These are phyloP conservation scores for Phellinidium pouzarii DNA, from an alignment of 1,284 basidiomycete species.

Conservation along the genomic window DNA sequence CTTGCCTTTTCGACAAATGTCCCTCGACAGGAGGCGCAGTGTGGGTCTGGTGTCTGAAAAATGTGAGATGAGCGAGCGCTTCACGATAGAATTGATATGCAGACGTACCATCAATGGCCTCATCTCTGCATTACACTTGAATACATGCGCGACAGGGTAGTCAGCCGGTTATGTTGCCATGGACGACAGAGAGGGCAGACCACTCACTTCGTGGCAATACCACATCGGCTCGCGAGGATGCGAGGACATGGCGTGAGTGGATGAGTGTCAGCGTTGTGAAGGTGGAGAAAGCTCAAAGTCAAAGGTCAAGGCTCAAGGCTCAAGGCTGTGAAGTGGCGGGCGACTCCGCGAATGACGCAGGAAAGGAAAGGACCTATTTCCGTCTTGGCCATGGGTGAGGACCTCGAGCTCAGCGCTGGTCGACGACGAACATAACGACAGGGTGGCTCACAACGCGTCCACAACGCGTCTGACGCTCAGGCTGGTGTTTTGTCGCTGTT, in stretches of 20 bases:
- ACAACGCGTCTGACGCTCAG: background rate
- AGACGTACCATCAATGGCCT: constrained; percentile 64
- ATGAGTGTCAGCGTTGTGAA: background rate
- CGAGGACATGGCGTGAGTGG: constrained; percentile 44
- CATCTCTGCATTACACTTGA: constrained; percentile 73
- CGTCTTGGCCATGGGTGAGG: no score
- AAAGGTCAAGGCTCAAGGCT: no score
- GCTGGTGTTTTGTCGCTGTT: background rate
- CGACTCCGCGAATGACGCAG: background rate
- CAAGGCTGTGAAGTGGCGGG: background rate
- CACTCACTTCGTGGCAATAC: constrained; percentile 68
- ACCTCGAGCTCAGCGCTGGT: no score
- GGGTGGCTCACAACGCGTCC: background rate
- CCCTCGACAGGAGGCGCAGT: constrained; percentile 65
- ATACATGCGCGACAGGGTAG: constrained; percentile 13
- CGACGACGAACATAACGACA: no score
- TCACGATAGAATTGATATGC: background rate
- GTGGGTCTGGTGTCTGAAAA: constrained; percentile 61
- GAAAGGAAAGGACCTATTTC: no score
- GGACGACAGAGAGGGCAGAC: background rate
- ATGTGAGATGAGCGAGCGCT: background rate
- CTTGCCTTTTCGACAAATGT: constrained; percentile 70
- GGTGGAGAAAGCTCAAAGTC: background rate
- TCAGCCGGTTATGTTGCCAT: constrained; percentile 2
- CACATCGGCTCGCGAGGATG: constrained; percentile 54